Base-by-base conservation (phyloP, 768 basidiomycete species). In the Pleurotus salmoneostramineus region DNA sequence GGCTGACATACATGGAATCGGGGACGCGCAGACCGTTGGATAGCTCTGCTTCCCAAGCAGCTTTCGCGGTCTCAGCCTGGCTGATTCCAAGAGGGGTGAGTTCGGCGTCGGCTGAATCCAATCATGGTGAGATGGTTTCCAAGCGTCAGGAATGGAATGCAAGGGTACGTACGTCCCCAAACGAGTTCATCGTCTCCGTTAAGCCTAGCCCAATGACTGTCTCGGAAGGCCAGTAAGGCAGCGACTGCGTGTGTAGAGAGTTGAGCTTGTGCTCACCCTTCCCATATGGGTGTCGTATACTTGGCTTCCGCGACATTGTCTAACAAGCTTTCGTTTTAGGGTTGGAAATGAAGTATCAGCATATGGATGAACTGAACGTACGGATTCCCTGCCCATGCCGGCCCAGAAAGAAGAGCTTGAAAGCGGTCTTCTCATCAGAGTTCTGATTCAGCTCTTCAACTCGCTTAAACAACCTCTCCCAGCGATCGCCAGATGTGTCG, bases 121-220 rank as follows among this genome's bases (percentile, higher is more conserved):
- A 27, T 27, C 1, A 60, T 15, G 8, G 33, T 40, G n/a, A 40
- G 37, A 2, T 4, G 32, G 44, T 34, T 34, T 31, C 33, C 15
- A 37, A 49, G 47, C 32, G 8, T 2, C 21, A 34, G 37, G 37
- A 8, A 27, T 27, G 21, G 21, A 27, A 3, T 27, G 21, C 1
- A n/a, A 40, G 6, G 33, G 32, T 14, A 80, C 87, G 62, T 63
- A 88, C 87, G 89, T 31, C 91, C 91, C 90, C 90, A 93, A 27
- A 27, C 21, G 21, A 27, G 21, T 27, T 27, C 21, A 27, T 27
- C 21, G 21, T 27, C 21, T 27, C 84, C 85, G 49, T 87, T 69
- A 6, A 84, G 65, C 63, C 78, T 84, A 2, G 85, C 77, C 83
- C 83, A 90, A 62, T 85, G 67, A 8, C 88, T 89, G 56, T n/a